Evolutionary conservation across 1,139 yeast genomes (phyloP), one percentile per base, ranked within the genome.

Genomic region (Geotrichum klebahnii): DNA sequence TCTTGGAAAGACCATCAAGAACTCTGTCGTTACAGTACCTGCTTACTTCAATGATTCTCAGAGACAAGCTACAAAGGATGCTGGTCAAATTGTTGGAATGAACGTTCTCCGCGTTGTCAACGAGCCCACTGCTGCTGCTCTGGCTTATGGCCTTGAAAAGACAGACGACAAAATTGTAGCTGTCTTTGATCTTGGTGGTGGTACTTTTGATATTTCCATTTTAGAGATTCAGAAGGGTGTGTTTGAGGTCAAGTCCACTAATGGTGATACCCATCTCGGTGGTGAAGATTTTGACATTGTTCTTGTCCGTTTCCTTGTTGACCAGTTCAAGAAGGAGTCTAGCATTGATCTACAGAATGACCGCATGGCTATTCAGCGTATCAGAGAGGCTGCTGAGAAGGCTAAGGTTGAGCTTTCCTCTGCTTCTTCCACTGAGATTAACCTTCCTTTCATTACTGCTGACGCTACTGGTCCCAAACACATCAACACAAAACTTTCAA

Each of bases 301-400:
- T 60, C 69, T 88, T 58, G 94, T 88, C 59, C 84, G 96, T 76
- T 80, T 84, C 76, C 82, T 92, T 65, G 90, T 92, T 59, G 92
- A 87, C 58, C 82, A 81, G 69, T 94, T 92, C 83, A 89, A 92
- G 80, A 81, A 86, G 74, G 96, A 89, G 71, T 75, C 82, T 54
- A 97, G 97, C 67, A 79, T 92, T 64, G 94, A 90, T 72, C 81
- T 92, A 67, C 76, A 78, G 63, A 79, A 81, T 68, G 98, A 92
- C 78, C 85, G 97, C 75, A 90, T 90, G 96, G 97, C 97, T 64
- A 85, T 92, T 66, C 98, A 92, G 79, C 87, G 98, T 79, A 90
- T 94, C 74, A 88, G 98, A 80, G 98, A 92, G 78, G 98, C 98
- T 63, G 95, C 97, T 61, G 99, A 92, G 79, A 90, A 92, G 84